Evolutionary conservation across 331 rosid genomes (phyloP), one percentile per base, ranked within the genome.

Genomic region (Prunus yedoensis): DNA sequence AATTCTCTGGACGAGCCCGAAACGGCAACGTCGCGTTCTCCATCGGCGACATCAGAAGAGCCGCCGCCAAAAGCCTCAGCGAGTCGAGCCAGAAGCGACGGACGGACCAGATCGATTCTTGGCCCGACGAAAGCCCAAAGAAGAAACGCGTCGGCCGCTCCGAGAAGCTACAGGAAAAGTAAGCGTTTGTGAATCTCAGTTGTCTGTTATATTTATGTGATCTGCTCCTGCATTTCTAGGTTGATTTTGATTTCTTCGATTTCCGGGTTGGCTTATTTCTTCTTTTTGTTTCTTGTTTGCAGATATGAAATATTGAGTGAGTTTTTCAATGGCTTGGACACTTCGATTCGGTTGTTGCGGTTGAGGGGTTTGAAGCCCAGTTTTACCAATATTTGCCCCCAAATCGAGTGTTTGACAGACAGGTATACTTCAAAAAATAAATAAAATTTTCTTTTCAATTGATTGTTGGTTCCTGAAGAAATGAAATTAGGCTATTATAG

Each of bases 81-180:
- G 86, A 83, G 56, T 79, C 67, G 14, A 63, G 27, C 60, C 74
- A 7, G 66, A 61, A 21, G 43, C 66, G 30, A 52, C 46, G 67
- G 78, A 28, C 73, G 43, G 77, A 25, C n/a, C 62, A 54, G 76
- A 58, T 28, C 12, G 74, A 74, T 32, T 80, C 88, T 47, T 66
- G 73, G 78, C 77, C 58, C 2, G 51, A 27, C 8, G 75, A 68
- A 28, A 28, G 0, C 25, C 41, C 65, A 11, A 83, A 77, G 78
- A 61, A 51, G 66, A 8, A 57, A 3, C 2, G 17, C 38, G 0
- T 17, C 60, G 52, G 14, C 75, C 21, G 5, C 16, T 25, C 72
- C 1, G n/a, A 16, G 8, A 89, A 82, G 80, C 72, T 95, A 2
- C 90, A 92, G 15, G 81, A 87, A 7, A 94, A 78, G 96, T 92